Evolutionary conservation across 805 yeast genomes (phyloP), one percentile per base, ranked within the genome.

Genomic region (Teunomyces stri): DNA sequence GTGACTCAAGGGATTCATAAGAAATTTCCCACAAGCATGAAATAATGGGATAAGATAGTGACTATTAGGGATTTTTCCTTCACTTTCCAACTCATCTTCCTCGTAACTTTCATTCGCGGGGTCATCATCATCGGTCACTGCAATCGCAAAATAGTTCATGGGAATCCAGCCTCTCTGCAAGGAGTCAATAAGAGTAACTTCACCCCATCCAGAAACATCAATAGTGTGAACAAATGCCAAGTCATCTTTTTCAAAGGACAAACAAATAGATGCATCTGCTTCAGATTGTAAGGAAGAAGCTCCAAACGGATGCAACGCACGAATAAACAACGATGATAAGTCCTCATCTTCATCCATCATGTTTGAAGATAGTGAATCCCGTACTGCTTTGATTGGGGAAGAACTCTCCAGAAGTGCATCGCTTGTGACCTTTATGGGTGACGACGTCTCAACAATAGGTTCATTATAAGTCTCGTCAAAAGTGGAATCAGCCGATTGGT

Each of bases 141-240:
- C 75, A 43, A 68, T 74, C 4, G 82, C 68, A 57, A 87, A 87
- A 65, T 85, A 87, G 59, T 87, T 87, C 76, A 87, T 83, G 3
- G 95, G 95, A 13, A 87, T 88, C 95, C 95, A 87, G 13, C 95
- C 95, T 51, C 89, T 68, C 55, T 76, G 75, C 44, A 83, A 69
- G 11, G 82, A 72, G 47, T 80, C 82, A 6, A 87, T 65, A 33
- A 86, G 59, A 0, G 91, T 87, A 2, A 87, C 94, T 62, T 87
- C 95, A 50, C 91, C 92, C 95, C 95, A 87, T 0, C 94, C 95
- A 16, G 89, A 82, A 46, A 84, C 84, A 61, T 87, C 94, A 18
- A 86, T 79, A 6, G 87, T 79, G 57, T 86, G 90, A 4, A 87
- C 87, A 63, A 86, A 87, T 0, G 89, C 91, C 42, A 84, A 68